Conservation (phyloP, 176 grass and related monocot genomes). For the Melocanna baccifera region DNA sequence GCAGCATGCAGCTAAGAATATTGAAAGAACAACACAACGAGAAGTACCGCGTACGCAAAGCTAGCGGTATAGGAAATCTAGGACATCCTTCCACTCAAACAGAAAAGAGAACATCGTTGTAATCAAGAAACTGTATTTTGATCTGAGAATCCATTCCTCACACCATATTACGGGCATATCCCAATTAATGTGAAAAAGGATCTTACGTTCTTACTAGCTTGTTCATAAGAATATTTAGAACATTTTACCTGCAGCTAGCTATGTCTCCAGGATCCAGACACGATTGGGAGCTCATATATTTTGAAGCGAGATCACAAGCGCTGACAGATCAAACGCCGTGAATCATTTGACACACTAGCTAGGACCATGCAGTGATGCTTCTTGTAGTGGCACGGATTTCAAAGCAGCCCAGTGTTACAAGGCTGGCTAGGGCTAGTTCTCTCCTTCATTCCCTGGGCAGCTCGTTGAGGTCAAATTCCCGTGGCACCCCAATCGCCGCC, state of each 20-base stretch:
- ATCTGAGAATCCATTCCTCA: background rate
- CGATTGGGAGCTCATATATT: background rate
- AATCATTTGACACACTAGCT: background rate
- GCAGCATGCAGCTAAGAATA: no score
- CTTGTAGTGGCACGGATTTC: background rate
- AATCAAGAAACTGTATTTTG: background rate
- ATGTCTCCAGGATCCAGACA: background rate
- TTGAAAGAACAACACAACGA: background rate
- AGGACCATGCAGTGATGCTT: slow-evolving; percentile 8
- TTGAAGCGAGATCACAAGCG: background rate
- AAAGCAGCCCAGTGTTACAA: background rate
- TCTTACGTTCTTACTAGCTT: background rate
- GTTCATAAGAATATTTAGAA: background rate
- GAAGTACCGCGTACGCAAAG: background rate
- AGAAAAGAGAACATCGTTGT: background rate
- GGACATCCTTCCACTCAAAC: background rate
- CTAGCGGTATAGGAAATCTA: background rate
- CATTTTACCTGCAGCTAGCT: background rate
- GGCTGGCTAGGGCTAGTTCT: slow-evolving; percentile 15
- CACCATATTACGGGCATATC: background rate
- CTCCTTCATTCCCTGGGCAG: slow-evolving; percentile 1
- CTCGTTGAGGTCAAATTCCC: slow-evolving; percentile 42
- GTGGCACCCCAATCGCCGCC: background rate
- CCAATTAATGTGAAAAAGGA: background rate
- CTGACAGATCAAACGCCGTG: background rate